Base-by-base conservation (phyloP, 768 basidiomycete genomes). In the Tulasnella sp. region DNA sequence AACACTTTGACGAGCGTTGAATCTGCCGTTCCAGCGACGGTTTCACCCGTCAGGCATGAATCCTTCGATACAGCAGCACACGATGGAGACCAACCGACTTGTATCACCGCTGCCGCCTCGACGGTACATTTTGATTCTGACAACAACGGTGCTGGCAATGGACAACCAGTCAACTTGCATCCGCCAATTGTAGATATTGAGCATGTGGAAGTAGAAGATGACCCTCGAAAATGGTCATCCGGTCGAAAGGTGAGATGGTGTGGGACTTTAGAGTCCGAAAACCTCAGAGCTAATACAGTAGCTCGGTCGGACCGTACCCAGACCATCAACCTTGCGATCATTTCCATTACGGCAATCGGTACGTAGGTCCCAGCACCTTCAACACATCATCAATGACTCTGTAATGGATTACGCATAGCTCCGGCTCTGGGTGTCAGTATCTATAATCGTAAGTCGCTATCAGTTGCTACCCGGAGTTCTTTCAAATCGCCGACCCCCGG, bases 181-280 rank as follows among this genome's bases (percentile, higher is more conserved):
- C 40, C 40, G 40, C n/a, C n/a, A n/a, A n/a, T 19, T 12, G 37
- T 66, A 35, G 82, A 81, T 75, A 81, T 83, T 69, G 82, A 82
- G 32, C 78, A 80, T 42, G 77, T 77, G 65, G 70, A 74, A 14
- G 88, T 90, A 17, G 76, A 80, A 17, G 83, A 90, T 74, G 89
- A 90, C 78, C 89, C 89, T 14, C 83, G 87, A 66, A 77, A 80
- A 73, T 90, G 89, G 89, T 84, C 85, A 8, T 72, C 75, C 35
- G 67, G 82, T 39, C 83, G 86, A 75, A 90, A 90, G 83, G 88
- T 86, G 67, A 35, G 80, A 74, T 36, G 12, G 22, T 22, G 32
- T 69, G 9, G 7, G 16, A 64, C 36, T 26, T 42, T 74, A 62
- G 37, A 37, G 26, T 32, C 8, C 73, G 32, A 36, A 9, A 67